Percentiles rank a stretch among this genome's conserved stretches.
phyloP scores from a whole-genome alignment of 768 basidiomycete species.

The Mycena chlorophos region DNA sequence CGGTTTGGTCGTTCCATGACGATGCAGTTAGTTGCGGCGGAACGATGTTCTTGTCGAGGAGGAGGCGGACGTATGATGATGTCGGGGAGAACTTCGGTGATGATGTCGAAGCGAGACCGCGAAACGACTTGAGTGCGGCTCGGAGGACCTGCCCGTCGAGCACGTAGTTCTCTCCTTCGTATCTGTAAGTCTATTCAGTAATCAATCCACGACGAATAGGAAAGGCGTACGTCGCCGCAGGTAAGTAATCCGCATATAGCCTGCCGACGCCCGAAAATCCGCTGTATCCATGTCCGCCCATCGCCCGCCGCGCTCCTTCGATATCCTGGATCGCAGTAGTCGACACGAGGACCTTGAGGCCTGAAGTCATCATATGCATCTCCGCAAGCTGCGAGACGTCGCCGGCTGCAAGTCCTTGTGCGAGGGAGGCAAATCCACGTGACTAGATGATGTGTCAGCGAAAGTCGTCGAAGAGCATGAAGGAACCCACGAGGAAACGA shows the following conservation, averaged over 20 bases:
- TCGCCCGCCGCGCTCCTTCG: conserved; percentile 64
- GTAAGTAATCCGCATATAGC: conserved; percentile 65
- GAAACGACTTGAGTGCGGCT: conserved; percentile 64
- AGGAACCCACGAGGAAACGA: conserved; percentile 48
- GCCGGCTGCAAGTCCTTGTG: conserved; percentile 49
- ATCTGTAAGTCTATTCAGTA: conserved; percentile 37
- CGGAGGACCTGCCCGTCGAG: conserved; percentile 75
- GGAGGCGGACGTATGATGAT: conserved; percentile 55
- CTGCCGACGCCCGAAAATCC: conserved; percentile 65
- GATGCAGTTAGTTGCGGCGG: conserved; percentile 23
- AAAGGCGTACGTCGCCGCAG: conserved; percentile 56
- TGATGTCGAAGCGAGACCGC: conserved; percentile 31
- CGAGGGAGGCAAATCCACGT: conserved; percentile 50
- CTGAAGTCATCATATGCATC: conserved; percentile 69
- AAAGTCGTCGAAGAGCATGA: neutral
- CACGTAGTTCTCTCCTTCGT: conserved; percentile 80
- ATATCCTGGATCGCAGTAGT: conserved; percentile 55
- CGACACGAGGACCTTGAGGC: conserved; percentile 63
- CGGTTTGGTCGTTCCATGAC: conserved; percentile 41
- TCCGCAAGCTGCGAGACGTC: conserved; percentile 68
- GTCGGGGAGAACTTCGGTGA: conserved; percentile 41
- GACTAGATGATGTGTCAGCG: conserved; percentile 33
- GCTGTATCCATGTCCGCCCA: conserved; percentile 81
- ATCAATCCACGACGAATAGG: neutral
- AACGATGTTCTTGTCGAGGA: conserved; percentile 29